Base-by-base conservation (phyloP, 1,284 basidiomycete genomes). In the Caloboletus firmus region DNA sequence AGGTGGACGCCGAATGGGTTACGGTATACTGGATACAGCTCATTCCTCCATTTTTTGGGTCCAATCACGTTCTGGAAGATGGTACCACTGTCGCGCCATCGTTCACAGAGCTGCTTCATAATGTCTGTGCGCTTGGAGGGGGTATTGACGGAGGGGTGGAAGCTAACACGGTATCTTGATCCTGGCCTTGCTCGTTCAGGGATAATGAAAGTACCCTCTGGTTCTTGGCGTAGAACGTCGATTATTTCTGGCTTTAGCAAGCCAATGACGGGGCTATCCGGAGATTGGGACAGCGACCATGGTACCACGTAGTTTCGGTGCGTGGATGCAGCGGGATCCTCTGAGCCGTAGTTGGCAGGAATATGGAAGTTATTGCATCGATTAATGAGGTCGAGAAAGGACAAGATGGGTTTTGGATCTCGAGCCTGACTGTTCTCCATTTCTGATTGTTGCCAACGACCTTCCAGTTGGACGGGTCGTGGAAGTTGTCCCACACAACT, bases 21-120 rank as follows among this genome's bases (percentile, higher is more conserved):
- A 8, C 76, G 80, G 71, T 93, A 95, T 47, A 96, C 79, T 26
- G 90, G 80, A 70, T 95, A 97, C 66, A 84, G 71, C 75, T 98
- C 94, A 51, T 81, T 76, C 47, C 94, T 78, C 94, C 95, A 97
- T 54, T 93, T 84, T 45, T 71, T 76, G 4, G 83, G 83, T 9
- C 88, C 87, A 65, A 91, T 88, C 35, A 85, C 76, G 54, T 83
- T 79, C 13, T 78, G 64, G 61, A 87, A 90, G 22, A 82, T 61
- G 17, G 45, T 54, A 4, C 79, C 82, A 6, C 67, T 72, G 62
- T 88, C 84, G 47, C 85, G 79, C 89, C 90, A 91, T 39, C 81
- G 76, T 64, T 83, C 79, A 65, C 84, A 87, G 20, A 89, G 67
- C 57, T 79, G 80, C 55, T 76, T 78, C 75, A 91, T 79, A 8